Conservation (phyloP, 2,329 filamentous ascomycete species). For the Talaromyces sp. region DNA sequence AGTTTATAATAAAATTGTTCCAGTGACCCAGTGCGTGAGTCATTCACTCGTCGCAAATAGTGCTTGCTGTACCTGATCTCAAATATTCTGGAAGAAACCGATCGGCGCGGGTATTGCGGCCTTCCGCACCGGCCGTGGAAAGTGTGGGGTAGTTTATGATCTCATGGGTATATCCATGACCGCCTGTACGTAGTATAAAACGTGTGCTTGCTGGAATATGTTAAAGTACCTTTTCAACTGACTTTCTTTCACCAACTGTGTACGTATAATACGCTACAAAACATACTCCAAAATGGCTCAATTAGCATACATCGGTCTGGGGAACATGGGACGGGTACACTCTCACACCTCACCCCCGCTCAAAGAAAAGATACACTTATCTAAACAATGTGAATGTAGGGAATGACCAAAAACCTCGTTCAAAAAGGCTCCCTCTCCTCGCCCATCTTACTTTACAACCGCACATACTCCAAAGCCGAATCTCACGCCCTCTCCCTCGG, state of each 20-base stretch:
- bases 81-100: too few species aligned
- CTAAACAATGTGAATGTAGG: constrained; percentile 47
- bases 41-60: background rate
- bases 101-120: constrained; percentile 12
- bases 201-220: background rate
- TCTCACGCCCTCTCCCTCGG: constrained; percentile 61
- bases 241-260: background rate
- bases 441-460: constrained; percentile 77
- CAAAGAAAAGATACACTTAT: background rate
- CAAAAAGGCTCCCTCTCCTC: constrained; percentile 69
- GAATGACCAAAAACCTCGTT: constrained; percentile 80
- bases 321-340: constrained; percentile 27
- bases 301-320: constrained; percentile 26
- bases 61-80: too few species aligned
- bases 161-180: constrained; percentile 5
- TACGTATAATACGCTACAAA: background rate
- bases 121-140: background rate
- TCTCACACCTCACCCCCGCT: constrained; percentile 10
- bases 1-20: background rate
- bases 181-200: background rate
- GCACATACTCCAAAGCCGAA: constrained; percentile 63
- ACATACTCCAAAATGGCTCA: constrained; percentile 16
- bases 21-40: background rate
- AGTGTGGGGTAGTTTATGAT: background rate
- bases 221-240: background rate